Evolutionary conservation across 208 protist genomes (phyloP).

Genomic region (Leishmania lainsoni): DNA sequence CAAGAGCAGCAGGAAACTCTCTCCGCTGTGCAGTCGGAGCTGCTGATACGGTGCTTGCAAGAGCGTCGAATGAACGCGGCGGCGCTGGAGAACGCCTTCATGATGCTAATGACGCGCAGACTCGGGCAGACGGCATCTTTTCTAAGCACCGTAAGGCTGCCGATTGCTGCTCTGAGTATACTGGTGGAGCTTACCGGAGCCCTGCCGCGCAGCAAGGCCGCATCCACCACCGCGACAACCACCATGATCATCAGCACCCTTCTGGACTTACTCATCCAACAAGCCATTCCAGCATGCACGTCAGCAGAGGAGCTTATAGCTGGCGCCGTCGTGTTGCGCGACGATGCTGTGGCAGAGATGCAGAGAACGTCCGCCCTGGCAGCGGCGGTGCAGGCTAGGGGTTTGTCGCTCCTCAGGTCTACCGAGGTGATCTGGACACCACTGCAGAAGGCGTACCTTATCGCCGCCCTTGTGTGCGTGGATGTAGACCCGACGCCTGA

Average conservation of each 20-base stretch:
- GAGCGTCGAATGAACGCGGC: constrained; percentile 28
- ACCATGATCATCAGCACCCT: constrained; percentile 42
- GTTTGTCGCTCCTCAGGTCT: constrained; percentile 9
- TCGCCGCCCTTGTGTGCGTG: constrained; percentile 77
- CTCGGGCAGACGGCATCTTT: constrained; percentile 42
- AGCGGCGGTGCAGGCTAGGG: constrained; percentile 13
- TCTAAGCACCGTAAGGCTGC: constrained; percentile 9
- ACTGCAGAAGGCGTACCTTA: constrained; percentile 62
- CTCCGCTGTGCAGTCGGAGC: constrained; percentile 20
- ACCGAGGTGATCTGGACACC: constrained; percentile 21
- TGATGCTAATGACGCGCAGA: constrained; percentile 64
- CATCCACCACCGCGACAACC: constrained; percentile 21
- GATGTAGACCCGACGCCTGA: constrained; percentile 36
- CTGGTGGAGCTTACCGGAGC: constrained; percentile 20
- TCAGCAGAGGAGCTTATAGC: constrained; percentile 24
- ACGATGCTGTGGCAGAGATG: constrained; percentile 17
- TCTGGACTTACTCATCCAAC: constrained; percentile 37
- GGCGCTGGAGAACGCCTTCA: constrained; percentile 54
- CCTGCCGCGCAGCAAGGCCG: constrained; percentile 1
- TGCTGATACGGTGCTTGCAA: constrained; percentile 48
- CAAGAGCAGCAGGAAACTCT: constrained; percentile 24
- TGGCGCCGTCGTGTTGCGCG: constrained; percentile 10
- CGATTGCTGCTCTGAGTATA: constrained; percentile 11
- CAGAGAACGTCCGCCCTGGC: constrained; percentile 10
- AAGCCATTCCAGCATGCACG: constrained; percentile 20